These are phyloP conservation scores for Pythium guiyangense DNA, from an alignment of 352 stramenopile genomes.

Conservation along the genomic window DNA sequence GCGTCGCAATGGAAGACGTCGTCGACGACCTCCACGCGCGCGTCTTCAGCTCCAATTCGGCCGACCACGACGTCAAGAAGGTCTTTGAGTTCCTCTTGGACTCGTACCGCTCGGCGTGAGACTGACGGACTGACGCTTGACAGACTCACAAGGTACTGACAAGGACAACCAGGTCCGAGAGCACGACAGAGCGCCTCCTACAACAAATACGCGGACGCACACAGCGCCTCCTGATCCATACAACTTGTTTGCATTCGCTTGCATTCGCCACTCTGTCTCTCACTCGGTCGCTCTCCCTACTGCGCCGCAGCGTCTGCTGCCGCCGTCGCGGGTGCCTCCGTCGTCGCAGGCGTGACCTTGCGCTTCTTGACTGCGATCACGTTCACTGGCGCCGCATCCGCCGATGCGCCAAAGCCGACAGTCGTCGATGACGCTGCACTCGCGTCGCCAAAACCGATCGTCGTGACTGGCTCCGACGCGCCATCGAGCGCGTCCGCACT, in stretches of 20 bases:
- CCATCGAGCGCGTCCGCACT: conserved; percentile 5
- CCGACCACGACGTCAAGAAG: conserved; percentile 66
- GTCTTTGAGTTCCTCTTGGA: conserved; percentile 71
- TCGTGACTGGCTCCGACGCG: conserved; percentile 37
- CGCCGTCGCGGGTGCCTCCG: neutral
- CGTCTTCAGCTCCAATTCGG: conserved; percentile 46
- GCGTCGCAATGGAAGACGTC: conserved; percentile 45
- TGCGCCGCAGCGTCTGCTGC: neutral
- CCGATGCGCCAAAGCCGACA: conserved; percentile 51
- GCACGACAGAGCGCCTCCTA: too few relatives aligned
- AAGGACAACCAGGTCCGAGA: too few relatives aligned
- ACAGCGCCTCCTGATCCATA: neutral
- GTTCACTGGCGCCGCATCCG: conserved; percentile 37
- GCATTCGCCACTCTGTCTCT: neutral
- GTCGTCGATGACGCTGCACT: conserved; percentile 6
- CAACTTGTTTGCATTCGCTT: neutral
- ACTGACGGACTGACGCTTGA: too few relatives aligned
- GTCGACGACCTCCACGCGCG: conserved; percentile 43
- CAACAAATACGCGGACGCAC: too few relatives aligned
- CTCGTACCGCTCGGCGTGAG: conserved; percentile 49
- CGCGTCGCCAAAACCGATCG: conserved; percentile 58
- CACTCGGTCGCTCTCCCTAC: neutral
- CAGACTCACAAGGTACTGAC: too few relatives aligned
- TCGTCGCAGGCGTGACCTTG: conserved; percentile 3
- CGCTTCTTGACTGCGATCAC: conserved; percentile 22